Conservation (phyloP, 225 moss, liverwort and hornwort genomes). For the Marchantia polymorpha region DNA sequence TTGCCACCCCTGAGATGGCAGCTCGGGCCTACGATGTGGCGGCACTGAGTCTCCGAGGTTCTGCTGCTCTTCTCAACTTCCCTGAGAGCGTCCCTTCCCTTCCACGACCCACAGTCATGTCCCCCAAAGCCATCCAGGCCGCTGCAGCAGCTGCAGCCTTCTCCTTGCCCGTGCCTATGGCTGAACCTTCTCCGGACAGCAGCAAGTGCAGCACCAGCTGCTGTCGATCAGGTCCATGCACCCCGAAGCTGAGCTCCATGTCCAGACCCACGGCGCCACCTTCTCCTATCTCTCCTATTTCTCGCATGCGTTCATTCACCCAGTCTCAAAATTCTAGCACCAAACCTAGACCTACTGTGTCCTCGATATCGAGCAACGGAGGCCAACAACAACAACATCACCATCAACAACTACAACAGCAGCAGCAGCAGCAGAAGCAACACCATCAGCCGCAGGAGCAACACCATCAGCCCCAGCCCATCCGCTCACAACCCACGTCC, state of each 20-base stretch:
- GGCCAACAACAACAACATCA: not conserved
- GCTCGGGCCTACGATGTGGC: conserved; percentile 47
- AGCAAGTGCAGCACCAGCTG: conserved; percentile 20
- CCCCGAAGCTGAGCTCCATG: conserved; percentile 35
- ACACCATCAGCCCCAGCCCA: not conserved
- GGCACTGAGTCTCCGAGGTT: conserved; percentile 42
- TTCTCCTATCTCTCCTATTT: conserved; percentile 21
- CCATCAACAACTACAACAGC: not conserved
- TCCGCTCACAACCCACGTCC: conserved; percentile 2
- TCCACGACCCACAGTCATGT: conserved; percentile 45
- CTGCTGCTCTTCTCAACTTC: conserved; percentile 45
- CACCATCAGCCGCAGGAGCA: not conserved
- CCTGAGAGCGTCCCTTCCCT: conserved; percentile 42
- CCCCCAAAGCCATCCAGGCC: conserved; percentile 50
- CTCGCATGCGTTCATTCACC: conserved; percentile 27
- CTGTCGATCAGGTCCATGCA: conserved; percentile 30
- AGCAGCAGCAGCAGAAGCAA: not conserved
- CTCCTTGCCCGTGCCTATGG: conserved; percentile 31
- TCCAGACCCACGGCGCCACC: conserved; percentile 20
- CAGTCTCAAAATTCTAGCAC: conserved; percentile 21
- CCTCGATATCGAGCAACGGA: not conserved
- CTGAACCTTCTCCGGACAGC: conserved; percentile 29
- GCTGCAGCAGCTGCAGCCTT: conserved; percentile 50
- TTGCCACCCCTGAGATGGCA: conserved; percentile 50
- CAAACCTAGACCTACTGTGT: conserved; percentile 3